Evolutionary conservation across 2,329 filamentous ascomycete species (phyloP).

Genomic region (Rutstroemia sp.): DNA sequence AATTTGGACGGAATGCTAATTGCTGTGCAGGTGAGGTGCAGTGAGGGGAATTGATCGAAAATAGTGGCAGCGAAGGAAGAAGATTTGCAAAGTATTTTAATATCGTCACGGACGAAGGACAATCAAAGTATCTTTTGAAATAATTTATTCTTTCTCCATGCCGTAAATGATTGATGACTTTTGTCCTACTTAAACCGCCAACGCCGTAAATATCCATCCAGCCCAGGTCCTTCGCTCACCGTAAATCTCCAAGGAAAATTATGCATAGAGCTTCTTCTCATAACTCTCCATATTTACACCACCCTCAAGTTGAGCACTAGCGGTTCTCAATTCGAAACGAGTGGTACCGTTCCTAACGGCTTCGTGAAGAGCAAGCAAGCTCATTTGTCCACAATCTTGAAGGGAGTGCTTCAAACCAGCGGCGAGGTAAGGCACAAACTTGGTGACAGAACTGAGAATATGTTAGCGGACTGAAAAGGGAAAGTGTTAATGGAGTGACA

Average conservation of each 20-base stretch:
- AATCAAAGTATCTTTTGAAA: conserved; percentile 5
- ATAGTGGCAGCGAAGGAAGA: not conserved
- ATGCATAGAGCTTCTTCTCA: conserved; percentile 99
- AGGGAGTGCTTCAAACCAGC: conserved; percentile 95
- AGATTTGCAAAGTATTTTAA: not conserved
- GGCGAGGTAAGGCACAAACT: conserved; percentile 93
- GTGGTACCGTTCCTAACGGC: conserved; percentile 67
- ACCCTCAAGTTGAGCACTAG: conserved; percentile 91
- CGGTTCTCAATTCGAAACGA: conserved; percentile 89
- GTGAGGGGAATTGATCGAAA: not conserved
- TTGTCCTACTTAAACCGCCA: not conserved
- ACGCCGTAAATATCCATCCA: not conserved
- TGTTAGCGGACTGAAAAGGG: not conserved
- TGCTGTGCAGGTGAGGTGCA: not conserved
- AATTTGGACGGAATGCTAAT: not conserved
- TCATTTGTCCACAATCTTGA: conserved; percentile 88
- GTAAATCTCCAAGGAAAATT: conserved; percentile 22
- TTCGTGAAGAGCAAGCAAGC: conserved; percentile 68
- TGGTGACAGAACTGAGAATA: conserved; percentile 58
- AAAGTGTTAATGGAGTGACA: not conserved
- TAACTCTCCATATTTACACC: conserved; percentile 98
- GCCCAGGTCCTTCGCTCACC: not conserved
- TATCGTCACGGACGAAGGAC: not conserved
- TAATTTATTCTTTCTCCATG: conserved; percentile 9
- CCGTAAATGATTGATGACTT: conserved; percentile 1